Evolutionary conservation across 495 filamentous ascomycete genomes (phyloP).

Genomic region (Penicillium waksmanii): DNA sequence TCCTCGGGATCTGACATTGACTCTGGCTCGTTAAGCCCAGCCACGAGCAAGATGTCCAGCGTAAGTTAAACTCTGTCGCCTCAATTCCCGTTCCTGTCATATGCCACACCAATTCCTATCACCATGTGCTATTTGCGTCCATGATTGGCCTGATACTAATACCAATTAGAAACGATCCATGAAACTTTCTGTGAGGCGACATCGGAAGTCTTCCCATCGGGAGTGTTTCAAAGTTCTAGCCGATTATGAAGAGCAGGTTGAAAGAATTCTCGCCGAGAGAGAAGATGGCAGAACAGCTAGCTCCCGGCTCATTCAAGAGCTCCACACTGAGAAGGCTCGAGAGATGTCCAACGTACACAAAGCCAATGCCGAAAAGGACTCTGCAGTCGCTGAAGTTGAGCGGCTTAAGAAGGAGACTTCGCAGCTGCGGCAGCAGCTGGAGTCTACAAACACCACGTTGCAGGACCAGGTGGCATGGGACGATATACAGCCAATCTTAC

Average conservation of each 20-base stretch:
- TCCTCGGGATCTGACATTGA: neutral
- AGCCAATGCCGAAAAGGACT: neutral
- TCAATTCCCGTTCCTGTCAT: no score
- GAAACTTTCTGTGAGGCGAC: neutral
- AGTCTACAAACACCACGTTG: slow-evolving; percentile 15
- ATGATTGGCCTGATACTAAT: neutral
- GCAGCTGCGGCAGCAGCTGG: slow-evolving; percentile 18
- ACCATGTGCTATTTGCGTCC: neutral
- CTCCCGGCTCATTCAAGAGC: neutral
- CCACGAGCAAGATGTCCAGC: neutral
- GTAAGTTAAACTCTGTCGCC: neutral
- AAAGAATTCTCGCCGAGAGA: neutral
- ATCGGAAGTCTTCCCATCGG: neutral
- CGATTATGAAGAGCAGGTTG: neutral
- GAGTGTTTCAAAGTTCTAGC: neutral
- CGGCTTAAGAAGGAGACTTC: slow-evolving; percentile 9
- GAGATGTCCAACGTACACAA: neutral
- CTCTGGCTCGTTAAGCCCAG: neutral
- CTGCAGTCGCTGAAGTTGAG: slow-evolving; percentile 9
- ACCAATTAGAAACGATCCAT: neutral
- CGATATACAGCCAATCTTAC: no score
- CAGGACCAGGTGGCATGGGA: no score
- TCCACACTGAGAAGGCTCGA: neutral
- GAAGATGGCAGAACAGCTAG: neutral
- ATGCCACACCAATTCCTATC: no score